phyloP scores from a whole-genome alignment of 768 basidiomycete species.

The Boletus reticuloceps region DNA sequence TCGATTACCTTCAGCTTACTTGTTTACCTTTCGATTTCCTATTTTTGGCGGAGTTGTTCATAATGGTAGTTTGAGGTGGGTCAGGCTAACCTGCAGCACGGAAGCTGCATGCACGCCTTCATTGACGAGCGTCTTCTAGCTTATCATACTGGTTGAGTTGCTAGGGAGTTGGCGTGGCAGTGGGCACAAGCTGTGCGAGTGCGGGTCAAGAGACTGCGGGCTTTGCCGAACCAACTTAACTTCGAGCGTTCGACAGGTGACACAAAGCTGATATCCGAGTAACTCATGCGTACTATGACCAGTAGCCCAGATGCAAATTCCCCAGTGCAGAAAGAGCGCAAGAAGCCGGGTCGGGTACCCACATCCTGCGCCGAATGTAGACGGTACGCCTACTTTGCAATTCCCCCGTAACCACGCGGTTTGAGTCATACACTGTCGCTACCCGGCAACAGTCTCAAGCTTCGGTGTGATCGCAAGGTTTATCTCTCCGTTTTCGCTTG shows the following conservation, averaged over 20 bases:
- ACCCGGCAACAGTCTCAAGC: constrained; percentile 45
- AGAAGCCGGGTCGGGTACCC: constrained; percentile 48
- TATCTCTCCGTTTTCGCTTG: not conserved
- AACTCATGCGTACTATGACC: not conserved
- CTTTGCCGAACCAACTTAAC: constrained; percentile 3
- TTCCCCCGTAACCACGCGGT: not conserved
- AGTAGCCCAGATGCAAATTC: constrained; percentile 6
- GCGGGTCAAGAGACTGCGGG: not conserved
- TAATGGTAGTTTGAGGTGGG: too few relatives aligned
- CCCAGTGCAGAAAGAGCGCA: constrained; percentile 33
- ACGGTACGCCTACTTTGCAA: constrained; percentile 25
- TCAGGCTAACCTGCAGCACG: too few relatives aligned
- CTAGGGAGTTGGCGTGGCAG: too few relatives aligned
- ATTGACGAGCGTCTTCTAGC: too few relatives aligned
- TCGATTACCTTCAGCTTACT: too few relatives aligned
- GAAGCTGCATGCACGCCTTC: too few relatives aligned
- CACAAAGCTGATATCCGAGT: not conserved
- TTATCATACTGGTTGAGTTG: too few relatives aligned
- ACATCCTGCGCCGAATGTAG: constrained; percentile 42
- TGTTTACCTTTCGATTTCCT: too few relatives aligned
- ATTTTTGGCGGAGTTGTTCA: too few relatives aligned
- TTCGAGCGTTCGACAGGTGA: too few relatives aligned
- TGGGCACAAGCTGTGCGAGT: not conserved
- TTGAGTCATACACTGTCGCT: not conserved
- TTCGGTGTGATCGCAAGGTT: constrained; percentile 65